These are phyloP conservation scores for Blastobotrys illinoisensis DNA, from an alignment of 1,139 yeast genomes.

Conservation along the genomic window DNA sequence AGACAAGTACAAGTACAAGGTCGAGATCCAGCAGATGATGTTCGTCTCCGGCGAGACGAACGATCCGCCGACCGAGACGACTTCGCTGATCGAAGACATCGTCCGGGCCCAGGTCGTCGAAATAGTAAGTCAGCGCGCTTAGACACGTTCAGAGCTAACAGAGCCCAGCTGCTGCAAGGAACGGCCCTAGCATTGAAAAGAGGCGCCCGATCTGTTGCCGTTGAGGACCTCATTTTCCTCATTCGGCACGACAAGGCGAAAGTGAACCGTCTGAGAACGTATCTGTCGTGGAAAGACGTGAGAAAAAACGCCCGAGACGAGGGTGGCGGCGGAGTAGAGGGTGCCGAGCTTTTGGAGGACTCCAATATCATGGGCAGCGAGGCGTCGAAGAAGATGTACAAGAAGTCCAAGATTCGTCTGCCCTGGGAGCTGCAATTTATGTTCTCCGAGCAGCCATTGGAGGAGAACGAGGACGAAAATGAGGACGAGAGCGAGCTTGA, in stretches of 20 bases:
- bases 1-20: slow-evolving; percentile 26
- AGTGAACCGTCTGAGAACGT: slow-evolving; percentile 83
- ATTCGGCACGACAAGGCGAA: slow-evolving; percentile 94
- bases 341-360: slow-evolving; percentile 49
- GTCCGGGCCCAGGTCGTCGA: slow-evolving; percentile 94
- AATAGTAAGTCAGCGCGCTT: slow-evolving; percentile 40
- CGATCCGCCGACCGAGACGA: slow-evolving; percentile 89
- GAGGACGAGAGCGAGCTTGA: slow-evolving; percentile 87
- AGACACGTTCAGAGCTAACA: too few species aligned
- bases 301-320: slow-evolving; percentile 96
- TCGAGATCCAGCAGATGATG: slow-evolving; percentile 65
- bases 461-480: slow-evolving; percentile 61
- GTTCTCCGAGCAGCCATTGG: slow-evolving; percentile 87
- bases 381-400: slow-evolving; percentile 55
- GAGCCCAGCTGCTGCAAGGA: slow-evolving; percentile 65
- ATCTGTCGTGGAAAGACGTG: slow-evolving; percentile 94
- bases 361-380: slow-evolving; percentile 34
- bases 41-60: slow-evolving; percentile 93
- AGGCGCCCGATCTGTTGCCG: slow-evolving; percentile 79
- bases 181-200: slow-evolving; percentile 71
- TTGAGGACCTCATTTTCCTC: slow-evolving; percentile 88
- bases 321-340: slow-evolving; percentile 75
- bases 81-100: slow-evolving; percentile 87
- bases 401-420: slow-evolving; percentile 72
- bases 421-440: slow-evolving; percentile 96